These are phyloP conservation scores for Boletus tylopilopsis DNA, from an alignment of 768 basidiomycete genomes.

Conservation along the genomic window DNA sequence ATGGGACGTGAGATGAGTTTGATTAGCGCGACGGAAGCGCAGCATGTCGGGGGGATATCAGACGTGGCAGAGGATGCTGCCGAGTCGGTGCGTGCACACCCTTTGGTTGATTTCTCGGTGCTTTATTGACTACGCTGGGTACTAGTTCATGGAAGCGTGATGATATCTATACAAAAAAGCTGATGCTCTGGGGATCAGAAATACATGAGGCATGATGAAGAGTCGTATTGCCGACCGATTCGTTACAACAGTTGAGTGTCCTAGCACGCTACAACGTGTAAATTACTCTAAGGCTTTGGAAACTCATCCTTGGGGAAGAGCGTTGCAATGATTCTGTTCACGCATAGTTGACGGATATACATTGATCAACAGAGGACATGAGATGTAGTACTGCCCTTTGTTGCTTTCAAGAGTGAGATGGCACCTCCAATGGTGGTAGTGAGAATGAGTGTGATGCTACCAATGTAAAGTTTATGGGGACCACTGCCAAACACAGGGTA, in stretches of 20 bases:
- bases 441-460: conserved; percentile 78
- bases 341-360: not conserved
- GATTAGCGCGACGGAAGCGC: conserved; percentile 62
- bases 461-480: conserved; percentile 91
- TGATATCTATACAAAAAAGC: not conserved
- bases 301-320: conserved; percentile 96
- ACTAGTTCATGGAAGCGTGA: conserved; percentile 25
- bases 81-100: conserved; percentile 42
- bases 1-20: conserved; percentile 54
- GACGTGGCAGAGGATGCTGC: conserved; percentile 52
- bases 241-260: not conserved
- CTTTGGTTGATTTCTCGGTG: not conserved
- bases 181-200: too few relatives aligned
- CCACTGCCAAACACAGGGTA: conserved; percentile 95
- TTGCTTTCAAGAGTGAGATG: conserved; percentile 73
- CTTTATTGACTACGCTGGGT: not conserved
- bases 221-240: too few relatives aligned
- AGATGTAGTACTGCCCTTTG: conserved; percentile 75
- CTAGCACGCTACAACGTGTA: not conserved
- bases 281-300: conserved; percentile 19
- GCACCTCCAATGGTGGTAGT: conserved; percentile 92
- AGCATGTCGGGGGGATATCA: conserved; percentile 53
- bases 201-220: too few relatives aligned
- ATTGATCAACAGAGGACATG: not conserved
- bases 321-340: conserved; percentile 80